These are phyloP conservation scores for Ilex asprella DNA, from an alignment of 257 asterid genomes.

Conservation along the genomic window DNA sequence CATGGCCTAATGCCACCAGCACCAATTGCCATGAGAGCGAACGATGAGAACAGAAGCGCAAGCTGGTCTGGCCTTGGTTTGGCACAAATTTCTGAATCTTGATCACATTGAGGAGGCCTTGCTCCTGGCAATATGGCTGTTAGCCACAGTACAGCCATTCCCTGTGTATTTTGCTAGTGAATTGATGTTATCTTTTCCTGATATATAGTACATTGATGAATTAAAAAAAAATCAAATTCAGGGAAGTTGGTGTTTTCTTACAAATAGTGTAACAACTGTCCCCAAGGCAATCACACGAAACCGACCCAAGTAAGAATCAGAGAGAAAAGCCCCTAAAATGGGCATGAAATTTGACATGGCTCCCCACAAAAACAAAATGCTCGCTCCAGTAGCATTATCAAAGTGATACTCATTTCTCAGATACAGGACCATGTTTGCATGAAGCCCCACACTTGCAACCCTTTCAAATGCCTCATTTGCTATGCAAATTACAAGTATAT, in stretches of 20 bases:
- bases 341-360: constrained; percentile 65
- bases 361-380: constrained; percentile 46
- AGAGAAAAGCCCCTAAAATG: constrained; percentile 64
- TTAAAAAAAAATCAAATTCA: not conserved
- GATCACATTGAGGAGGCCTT: constrained; percentile 37
- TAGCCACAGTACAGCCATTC: constrained; percentile 39
- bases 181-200: no score
- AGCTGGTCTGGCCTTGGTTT: constrained; percentile 40
- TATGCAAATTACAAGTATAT: not conserved
- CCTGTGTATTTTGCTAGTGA: constrained; percentile 20
- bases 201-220: no score
- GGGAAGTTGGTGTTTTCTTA: constrained; percentile 13
- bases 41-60: constrained; percentile 41
- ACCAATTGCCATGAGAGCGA: constrained; percentile 56
- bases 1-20: constrained; percentile 76
- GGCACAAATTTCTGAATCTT: constrained; percentile 25
- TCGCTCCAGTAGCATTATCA: constrained; percentile 35
- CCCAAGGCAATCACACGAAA: constrained; percentile 47
- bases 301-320: constrained; percentile 78
- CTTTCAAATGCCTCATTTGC: constrained; percentile 2
- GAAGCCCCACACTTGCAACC: constrained; percentile 3
- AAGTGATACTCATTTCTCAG: constrained; percentile 41
- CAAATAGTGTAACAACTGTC: constrained; percentile 35
- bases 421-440: constrained; percentile 55
- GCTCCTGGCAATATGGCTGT: constrained; percentile 42